Evolutionary conservation across 257 asterid species (phyloP).

Genomic region (Lithospermum erythrorhizon): DNA sequence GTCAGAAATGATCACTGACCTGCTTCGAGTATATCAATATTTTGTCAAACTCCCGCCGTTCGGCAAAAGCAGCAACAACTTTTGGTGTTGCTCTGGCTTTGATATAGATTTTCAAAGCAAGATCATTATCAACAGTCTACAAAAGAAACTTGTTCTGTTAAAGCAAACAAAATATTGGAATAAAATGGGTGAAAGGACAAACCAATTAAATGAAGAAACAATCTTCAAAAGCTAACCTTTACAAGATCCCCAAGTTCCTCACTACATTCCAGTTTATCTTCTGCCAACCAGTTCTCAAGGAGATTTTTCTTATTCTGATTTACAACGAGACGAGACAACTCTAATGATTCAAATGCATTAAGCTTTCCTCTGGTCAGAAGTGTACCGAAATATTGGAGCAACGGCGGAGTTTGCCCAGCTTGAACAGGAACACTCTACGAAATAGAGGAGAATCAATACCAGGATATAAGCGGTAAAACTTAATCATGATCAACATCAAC

Average conservation of each 20-base stretch:
- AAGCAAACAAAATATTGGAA: conserved; percentile 8
- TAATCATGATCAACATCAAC: background rate
- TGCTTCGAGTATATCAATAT: conserved; percentile 96
- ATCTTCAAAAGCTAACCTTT: conserved; percentile 42
- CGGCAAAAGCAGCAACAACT: conserved; percentile 99
- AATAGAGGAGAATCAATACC: background rate
- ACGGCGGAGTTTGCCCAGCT: conserved; percentile 98
- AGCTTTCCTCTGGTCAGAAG: conserved; percentile 89
- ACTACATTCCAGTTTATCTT: conserved; percentile 95
- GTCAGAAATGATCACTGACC: conserved; percentile 26
- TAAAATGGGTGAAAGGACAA: background rate
- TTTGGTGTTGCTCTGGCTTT: conserved; percentile 99
- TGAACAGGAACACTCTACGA: conserved; percentile 98
- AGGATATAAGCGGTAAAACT: background rate
- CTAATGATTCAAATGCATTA: conserved; percentile 91
- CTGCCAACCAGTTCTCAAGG: conserved; percentile 98
- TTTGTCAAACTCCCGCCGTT: conserved; percentile 98
- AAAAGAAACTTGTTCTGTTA: conserved; percentile 9
- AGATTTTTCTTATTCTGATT: conserved; percentile 96
- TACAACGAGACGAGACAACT: conserved; percentile 94
- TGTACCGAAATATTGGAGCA: conserved; percentile 96
- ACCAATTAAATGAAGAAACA: conserved; percentile 6
- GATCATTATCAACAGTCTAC: conserved; percentile 98
- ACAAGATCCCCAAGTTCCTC: conserved; percentile 99
- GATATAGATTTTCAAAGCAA: conserved; percentile 88